Base-by-base conservation (phyloP, 2,329 filamentous ascomycete species). In the Phaeosphaeria sp. region DNA sequence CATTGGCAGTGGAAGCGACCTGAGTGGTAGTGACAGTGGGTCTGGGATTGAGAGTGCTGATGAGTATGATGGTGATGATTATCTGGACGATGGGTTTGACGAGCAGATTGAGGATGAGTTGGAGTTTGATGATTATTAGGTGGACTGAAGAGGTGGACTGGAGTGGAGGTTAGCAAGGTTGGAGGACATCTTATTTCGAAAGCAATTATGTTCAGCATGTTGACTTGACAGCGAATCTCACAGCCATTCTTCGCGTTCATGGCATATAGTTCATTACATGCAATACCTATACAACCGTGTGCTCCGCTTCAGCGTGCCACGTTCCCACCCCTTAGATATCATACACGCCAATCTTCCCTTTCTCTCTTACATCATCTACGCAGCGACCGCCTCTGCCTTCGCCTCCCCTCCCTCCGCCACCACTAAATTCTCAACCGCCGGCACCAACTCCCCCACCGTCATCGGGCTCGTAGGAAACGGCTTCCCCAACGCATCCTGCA, bases 401-500 rank as follows among this genome's bases (percentile, higher is more conserved):
- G 60, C 49, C 30, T 54, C 57, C 36, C 59, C 61, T 11, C 49
- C 59, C 44, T 20, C 18, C 25, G 30, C 9, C 1, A 18, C 21
- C 24, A 56, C 47, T 43, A 61, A 53, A 6, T 57, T 40, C 43
- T 63, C 54, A 21, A 59, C 53, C 18, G n/a, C 13, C 63, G 63
- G 20, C 30, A 40, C 18, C 5, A 72, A 59, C 13, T 75, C 69
- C 3, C 59, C 60, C 7, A 64, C 59, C 6, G 60, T 67, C 73
- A 76, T 74, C 0, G 76, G 74, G 18, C 86, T 77, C 48, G 84
- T 77, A 3, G 88, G 88, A 88, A 87, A 90, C 22, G 87, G 85
- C 82, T 96, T 95, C 85, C 96, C 96, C 77, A 95, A 86, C 15
- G 95, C 91, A 78, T 99, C 95, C 75, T 96, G 90, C 55, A 99